These are phyloP conservation scores for Climacium dendroides DNA, from an alignment of 225 moss, liverwort and hornwort genomes.

Conservation along the genomic window DNA sequence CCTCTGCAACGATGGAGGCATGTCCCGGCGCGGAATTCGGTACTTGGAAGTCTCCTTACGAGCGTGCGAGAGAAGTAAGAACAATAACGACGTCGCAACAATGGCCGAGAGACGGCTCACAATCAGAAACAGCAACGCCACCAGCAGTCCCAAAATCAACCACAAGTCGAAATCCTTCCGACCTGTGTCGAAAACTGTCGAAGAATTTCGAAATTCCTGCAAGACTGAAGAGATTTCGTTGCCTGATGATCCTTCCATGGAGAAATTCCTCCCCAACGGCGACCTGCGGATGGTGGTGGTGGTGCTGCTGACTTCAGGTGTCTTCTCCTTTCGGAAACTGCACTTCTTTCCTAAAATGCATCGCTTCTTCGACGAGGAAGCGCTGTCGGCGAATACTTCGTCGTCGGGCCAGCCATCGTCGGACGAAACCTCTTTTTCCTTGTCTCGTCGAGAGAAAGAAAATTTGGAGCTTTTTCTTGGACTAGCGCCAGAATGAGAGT, in stretches of 20 bases:
- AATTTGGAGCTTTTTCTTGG: not conserved
- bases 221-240: not conserved
- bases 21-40: slow-evolving; percentile 7
- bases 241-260: not conserved
- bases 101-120: slow-evolving; percentile 32
- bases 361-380: not conserved
- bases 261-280: slow-evolving; percentile 4
- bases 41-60: not conserved
- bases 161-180: slow-evolving; percentile 9
- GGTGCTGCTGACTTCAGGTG: not conserved
- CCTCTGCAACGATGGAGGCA: not conserved
- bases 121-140: slow-evolving; percentile 27
- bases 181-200: not conserved
- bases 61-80: slow-evolving; percentile 16
- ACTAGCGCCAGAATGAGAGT: not conserved
- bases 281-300: not conserved
- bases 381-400: slow-evolving; percentile 7
- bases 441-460: not conserved
- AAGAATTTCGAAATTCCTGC: not conserved
- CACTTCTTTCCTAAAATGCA: not conserved
- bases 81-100: slow-evolving; percentile 23
- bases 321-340: slow-evolving; percentile 19
- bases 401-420: slow-evolving; percentile 28
- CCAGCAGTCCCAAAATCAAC: slow-evolving; percentile 11
- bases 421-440: slow-evolving; percentile 1